These are phyloP conservation scores for Vitis rupestris DNA, from an alignment of 164 flowering plant genomes.

Conservation along the genomic window DNA sequence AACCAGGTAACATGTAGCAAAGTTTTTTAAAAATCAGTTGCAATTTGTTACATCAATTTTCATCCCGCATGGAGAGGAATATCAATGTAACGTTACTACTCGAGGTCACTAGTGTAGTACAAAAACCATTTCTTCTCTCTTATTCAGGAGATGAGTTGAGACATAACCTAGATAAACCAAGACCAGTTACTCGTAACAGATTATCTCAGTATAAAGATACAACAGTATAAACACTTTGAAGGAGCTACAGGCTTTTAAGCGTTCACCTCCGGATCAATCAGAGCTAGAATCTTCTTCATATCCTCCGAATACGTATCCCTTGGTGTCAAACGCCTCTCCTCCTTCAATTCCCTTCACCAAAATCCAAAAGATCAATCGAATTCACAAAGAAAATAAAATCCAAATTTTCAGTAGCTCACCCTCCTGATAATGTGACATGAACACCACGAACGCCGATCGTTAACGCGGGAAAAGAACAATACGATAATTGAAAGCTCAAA, in stretches of 20 bases:
- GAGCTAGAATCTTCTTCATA: slow-evolving; percentile 44
- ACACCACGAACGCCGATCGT: slow-evolving; percentile 48
- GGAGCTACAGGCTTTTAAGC: background rate
- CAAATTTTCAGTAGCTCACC: slow-evolving; percentile 31
- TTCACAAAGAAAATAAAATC: background rate
- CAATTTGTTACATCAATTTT: too few species aligned
- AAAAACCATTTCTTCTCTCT: too few species aligned
- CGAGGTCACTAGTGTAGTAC: too few species aligned
- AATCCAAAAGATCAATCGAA: slow-evolving; percentile 2
- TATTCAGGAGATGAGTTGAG: too few species aligned
- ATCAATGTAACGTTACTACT: too few species aligned
- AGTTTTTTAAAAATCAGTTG: too few species aligned
- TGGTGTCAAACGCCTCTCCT: slow-evolving; percentile 16
- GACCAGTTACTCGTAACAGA: background rate
- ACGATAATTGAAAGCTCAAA: slow-evolving; percentile 40
- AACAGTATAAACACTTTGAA: background rate
- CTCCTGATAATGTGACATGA: slow-evolving; percentile 31
- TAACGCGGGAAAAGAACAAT: slow-evolving; percentile 65
- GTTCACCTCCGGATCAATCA: slow-evolving; percentile 78
- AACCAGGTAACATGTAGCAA: too few species aligned
- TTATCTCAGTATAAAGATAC: background rate
- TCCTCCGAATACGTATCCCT: slow-evolving; percentile 27
- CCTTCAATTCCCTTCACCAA: slow-evolving; percentile 34
- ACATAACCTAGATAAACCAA: background rate
- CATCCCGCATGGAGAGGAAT: too few species aligned